Conservation (phyloP, 352 stramenopile genomes). For the Pythium rhizo-oryzae region DNA sequence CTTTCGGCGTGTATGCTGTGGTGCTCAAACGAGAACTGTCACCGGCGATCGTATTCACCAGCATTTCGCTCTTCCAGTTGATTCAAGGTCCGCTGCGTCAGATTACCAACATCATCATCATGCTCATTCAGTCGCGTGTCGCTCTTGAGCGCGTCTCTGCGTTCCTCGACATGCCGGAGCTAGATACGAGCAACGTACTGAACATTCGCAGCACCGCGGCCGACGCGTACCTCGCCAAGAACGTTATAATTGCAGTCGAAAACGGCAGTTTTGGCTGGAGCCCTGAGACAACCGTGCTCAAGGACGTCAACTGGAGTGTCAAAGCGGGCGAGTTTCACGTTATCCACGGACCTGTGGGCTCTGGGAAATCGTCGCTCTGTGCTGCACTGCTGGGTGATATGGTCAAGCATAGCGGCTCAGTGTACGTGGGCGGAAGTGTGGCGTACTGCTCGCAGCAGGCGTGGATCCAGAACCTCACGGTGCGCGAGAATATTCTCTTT, state of each 20-base stretch:
- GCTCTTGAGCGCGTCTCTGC: slow-evolving; percentile 36
- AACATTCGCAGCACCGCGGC: background rate
- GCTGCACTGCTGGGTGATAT: slow-evolving; percentile 70
- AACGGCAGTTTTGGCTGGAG: background rate
- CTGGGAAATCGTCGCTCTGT: slow-evolving; percentile 91
- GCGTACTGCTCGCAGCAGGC: slow-evolving; percentile 74
- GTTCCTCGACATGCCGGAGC: slow-evolving; percentile 53
- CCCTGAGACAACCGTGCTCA: slow-evolving; percentile 19
- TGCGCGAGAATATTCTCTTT: slow-evolving; percentile 90
- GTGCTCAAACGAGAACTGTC: slow-evolving; percentile 86
- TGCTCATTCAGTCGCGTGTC: slow-evolving; percentile 85
- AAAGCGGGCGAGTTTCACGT: slow-evolving; percentile 73
- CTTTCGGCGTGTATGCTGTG: slow-evolving; percentile 43
- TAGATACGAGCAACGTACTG: slow-evolving; percentile 22
- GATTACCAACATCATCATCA: slow-evolving; percentile 48
- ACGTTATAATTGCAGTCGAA: background rate
- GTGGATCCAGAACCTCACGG: slow-evolving; percentile 75
- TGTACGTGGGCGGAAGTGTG: slow-evolving; percentile 17
- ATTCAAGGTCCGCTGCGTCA: slow-evolving; percentile 51
- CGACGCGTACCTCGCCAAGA: background rate
- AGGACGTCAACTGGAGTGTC: slow-evolving; percentile 63
- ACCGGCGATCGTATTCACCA: slow-evolving; percentile 58
- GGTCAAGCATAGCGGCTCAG: background rate
- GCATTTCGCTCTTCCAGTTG: slow-evolving; percentile 67
- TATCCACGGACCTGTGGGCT: slow-evolving; percentile 87